phyloP scores from a whole-genome alignment of 2,329 filamentous ascomycete genomes.

The Arthrobotrys pseudoclavata region DNA sequence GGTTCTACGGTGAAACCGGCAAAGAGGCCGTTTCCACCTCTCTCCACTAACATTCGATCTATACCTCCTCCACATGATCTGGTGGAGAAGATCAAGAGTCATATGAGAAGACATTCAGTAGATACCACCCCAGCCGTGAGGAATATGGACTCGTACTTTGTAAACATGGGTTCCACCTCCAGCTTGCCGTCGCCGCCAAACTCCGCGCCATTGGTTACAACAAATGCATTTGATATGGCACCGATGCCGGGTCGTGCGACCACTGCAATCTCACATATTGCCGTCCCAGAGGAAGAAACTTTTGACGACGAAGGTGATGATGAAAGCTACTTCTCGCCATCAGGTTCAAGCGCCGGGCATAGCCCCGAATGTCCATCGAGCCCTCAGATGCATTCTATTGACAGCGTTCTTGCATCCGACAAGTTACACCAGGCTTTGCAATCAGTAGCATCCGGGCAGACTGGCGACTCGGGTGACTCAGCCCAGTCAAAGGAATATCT shows the following conservation, averaged over 20 bases:
- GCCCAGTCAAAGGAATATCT: conserved; percentile 25
- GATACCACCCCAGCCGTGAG: conserved; percentile 48
- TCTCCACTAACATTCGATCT: conserved; percentile 50
- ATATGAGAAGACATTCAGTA: conserved; percentile 57
- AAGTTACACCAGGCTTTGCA: conserved; percentile 57
- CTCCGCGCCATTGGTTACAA: conserved; percentile 60
- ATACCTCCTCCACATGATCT: conserved; percentile 53
- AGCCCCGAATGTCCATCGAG: conserved; percentile 51
- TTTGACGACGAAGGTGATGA: conserved; percentile 60
- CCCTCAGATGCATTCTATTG: conserved; percentile 52
- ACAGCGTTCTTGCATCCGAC: conserved; percentile 60
- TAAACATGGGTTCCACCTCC: conserved; percentile 56
- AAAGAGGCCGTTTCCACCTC: conserved; percentile 51
- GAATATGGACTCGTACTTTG: conserved; percentile 56
- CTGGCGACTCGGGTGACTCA: conserved; percentile 18
- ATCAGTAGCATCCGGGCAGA: conserved; percentile 45
- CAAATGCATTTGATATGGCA: conserved; percentile 63
- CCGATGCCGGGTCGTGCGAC: conserved; percentile 61
- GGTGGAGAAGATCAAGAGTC: conserved; percentile 54
- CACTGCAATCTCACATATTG: conserved; percentile 61
- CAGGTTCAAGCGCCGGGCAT: conserved; percentile 46
- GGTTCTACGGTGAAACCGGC: conserved; percentile 47
- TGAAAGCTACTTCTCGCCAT: conserved; percentile 62
- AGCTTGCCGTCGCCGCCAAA: conserved; percentile 62
- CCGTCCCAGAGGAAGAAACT: conserved; percentile 59